phyloP scores from a whole-genome alignment of 495 filamentous ascomycete genomes.

The Xylaria palmicola region DNA sequence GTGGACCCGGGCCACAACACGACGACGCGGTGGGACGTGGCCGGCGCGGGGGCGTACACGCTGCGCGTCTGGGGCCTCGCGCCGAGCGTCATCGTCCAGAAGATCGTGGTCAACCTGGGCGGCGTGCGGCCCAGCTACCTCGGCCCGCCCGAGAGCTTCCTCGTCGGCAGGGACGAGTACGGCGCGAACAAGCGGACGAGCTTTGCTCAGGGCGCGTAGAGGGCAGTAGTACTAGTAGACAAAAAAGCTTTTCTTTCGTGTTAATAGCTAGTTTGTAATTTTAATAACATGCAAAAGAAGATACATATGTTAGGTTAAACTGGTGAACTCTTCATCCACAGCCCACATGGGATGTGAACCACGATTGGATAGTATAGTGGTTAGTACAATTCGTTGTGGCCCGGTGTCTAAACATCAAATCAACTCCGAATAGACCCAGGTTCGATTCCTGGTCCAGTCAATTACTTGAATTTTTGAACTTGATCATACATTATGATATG shows the following conservation, averaged over 20 bases:
- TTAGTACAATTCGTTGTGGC: no score
- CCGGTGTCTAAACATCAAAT: no score
- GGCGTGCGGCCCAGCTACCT: conserved; percentile 65
- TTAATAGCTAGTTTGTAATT: no score
- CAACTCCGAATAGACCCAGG: no score
- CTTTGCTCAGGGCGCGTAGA: conserved; percentile 23
- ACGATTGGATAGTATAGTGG: no score
- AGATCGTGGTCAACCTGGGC: conserved; percentile 65
- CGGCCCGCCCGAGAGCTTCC: conserved; percentile 67
- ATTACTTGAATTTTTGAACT: no score
- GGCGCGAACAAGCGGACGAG: conserved; percentile 43
- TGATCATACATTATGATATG: no score
- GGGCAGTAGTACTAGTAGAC: neutral
- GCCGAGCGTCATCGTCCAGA: conserved; percentile 67
- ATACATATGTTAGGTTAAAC: no score
- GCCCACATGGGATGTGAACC: no score
- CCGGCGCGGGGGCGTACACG: conserved; percentile 51
- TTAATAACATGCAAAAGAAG: no score
- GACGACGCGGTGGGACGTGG: conserved; percentile 51
- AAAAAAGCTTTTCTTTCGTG: neutral
- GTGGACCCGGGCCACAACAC: conserved; percentile 43
- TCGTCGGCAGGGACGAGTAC: conserved; percentile 44
- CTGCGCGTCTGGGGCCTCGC: conserved; percentile 63
- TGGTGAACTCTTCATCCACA: no score
- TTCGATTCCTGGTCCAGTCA: no score